Evolutionary conservation across 768 basidiomycete genomes (phyloP), one percentile per base, ranked within the genome.

Genomic region (Leccinum variicolor): DNA sequence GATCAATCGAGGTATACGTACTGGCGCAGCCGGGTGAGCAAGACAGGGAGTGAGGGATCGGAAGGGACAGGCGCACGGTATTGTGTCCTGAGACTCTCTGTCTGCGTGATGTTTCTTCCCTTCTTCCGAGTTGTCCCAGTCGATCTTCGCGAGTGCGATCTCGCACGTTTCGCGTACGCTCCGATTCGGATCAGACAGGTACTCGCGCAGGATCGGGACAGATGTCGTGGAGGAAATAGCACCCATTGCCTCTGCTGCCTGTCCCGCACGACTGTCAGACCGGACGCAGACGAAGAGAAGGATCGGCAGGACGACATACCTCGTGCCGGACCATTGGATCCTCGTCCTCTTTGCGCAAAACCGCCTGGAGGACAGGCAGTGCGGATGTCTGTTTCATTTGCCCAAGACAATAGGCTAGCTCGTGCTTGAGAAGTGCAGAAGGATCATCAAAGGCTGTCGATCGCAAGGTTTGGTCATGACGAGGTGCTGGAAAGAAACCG

Each of bases 171-270:
- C 41, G 3, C 41, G 41, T 43, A 43, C 41, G 19, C 41, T 43
- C 19, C 41, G 41, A n/a, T 43, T 43, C 41, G 17, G n/a, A 43
- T 43, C 41, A 43, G 41, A 43, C 19, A 43, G 41, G 19, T 87
- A 94, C 71, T 43, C 41, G 41, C 41, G 41, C 41, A 43, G 41
- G 19, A 94, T 70, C 3, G 86, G 81, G 11, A 95, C 66, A 15
- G 92, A 90, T 0, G 74, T 63, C 2, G 78, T 66, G 21, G 84
- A 77, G 8, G 91, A 93, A 36, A 98, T 92, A 1, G 97, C 97
- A 41, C 95, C 97, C 79, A 99, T 89, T 9, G 97, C 97, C 75
- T 99, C 97, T n/a, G 97, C 97, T 51, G 96, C 94, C 90, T 95
- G 61, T 49, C 62, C 61, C 62, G 52, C 54, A 55, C 57, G 61